A percentile compares a stretch with the other conserved stretches of the same genome.
These are phyloP conservation scores for Zostera marina DNA, from an alignment of 116 monocot genomes.

Conservation along the genomic window DNA sequence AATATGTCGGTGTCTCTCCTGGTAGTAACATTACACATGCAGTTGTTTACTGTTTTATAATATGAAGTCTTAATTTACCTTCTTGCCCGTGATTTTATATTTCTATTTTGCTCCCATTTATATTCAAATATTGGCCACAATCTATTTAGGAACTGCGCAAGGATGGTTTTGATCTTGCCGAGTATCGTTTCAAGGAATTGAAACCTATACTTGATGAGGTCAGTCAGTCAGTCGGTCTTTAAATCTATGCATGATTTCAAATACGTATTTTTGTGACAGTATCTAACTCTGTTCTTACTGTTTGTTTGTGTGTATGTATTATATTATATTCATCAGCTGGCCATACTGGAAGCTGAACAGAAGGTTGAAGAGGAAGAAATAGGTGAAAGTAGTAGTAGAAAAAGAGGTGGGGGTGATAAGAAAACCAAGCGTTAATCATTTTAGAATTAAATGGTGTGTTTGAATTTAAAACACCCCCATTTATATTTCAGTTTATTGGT, in stretches of 20 bases:
- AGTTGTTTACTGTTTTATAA: too few relatives aligned
- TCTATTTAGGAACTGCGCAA: conserved; percentile 87
- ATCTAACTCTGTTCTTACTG: conserved; percentile 1
- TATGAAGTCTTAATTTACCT: too few relatives aligned
- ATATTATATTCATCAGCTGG: conserved; percentile 57
- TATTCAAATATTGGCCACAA: too few relatives aligned
- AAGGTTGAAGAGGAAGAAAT: conserved; percentile 72
- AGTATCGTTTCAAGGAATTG: conserved; percentile 73
- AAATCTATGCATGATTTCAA: not conserved
- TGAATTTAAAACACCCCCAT: not conserved
- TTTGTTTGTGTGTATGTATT: too few relatives aligned
- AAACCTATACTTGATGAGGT: conserved; percentile 98
- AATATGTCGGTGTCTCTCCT: not conserved
- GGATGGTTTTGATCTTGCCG: conserved; percentile 99
- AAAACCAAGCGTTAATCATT: conserved; percentile 8
- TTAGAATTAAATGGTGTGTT: not conserved
- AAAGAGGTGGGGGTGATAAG: conserved; percentile 8
- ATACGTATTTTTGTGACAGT: not conserved
- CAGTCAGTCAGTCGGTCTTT: too few relatives aligned
- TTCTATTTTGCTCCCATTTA: not conserved
- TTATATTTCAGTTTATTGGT: not conserved
- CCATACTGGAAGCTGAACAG: conserved; percentile 77
- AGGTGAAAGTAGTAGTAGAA: conserved; percentile 39
- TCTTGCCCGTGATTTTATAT: not conserved
- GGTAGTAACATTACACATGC: too few relatives aligned